Base-by-base conservation (phyloP, 163 green algal genomes). In the Scenedesmus sp. region DNA sequence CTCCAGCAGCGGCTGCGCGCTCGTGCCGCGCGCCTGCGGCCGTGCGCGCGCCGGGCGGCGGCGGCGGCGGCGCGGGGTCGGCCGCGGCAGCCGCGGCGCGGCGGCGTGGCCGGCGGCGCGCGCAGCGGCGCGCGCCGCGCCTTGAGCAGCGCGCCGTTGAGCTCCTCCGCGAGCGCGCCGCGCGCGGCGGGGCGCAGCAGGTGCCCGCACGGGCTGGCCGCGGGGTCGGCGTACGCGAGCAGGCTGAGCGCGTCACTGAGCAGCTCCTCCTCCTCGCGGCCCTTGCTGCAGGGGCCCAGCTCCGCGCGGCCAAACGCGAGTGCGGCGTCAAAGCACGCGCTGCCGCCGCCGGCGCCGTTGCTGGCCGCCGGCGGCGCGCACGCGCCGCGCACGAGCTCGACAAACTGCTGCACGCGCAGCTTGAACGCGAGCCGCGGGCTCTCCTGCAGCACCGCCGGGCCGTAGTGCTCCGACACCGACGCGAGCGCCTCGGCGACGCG, bases 221-320 rank as follows among this genome's bases (percentile, higher is more conserved):
- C 76, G 14, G 92, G 92, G 24, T 93, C 77, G 2, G 89, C 71
- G 62, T 96, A 97, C 6, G 90, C 92, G 67, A 97, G 87, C 63
- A 97, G 70, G 0, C 87, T 88, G 15, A 94, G 48, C 1, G 85
- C 91, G 47, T 96, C 91, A 24, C 90, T 75, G 31, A 94, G 75
- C 26, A 91, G 60, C 77, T 91, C 81, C 18, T 89, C 82, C 7
- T 96, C 91, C 18, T 73, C 80, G 14, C 64, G n/a, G 5, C 70
- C 62, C 3, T 62, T 64, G 17, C 34, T 60, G 11, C 67, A 62
- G 6, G 62, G 77, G 9, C 31, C 60, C 6, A 90, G 65, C 45
- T 80, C 44, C 0, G 67, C 45, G 18, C 82, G 78, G 11, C 84
- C 89, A 77, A 83, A 90, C 24, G 62, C 67, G 44, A 91, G 39